phyloP scores from a whole-genome alignment of 1,139 yeast species.

The Yamadazyma dendronema region DNA sequence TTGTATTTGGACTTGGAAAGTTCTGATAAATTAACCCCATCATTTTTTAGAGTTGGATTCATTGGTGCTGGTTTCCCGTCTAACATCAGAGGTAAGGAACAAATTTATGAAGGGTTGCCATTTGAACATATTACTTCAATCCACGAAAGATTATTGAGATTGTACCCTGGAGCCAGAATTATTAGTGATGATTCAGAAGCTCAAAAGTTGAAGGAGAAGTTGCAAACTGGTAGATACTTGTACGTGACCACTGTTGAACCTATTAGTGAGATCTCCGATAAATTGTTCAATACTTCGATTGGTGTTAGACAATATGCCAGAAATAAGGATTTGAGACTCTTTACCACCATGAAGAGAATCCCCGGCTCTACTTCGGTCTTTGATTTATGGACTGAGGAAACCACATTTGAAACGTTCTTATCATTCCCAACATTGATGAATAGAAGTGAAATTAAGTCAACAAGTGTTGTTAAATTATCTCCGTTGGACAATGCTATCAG shows the following conservation, averaged over 20 bases:
- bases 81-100: slow-evolving; percentile 71
- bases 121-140: slow-evolving; percentile 86
- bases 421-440: slow-evolving; percentile 89
- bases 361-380: slow-evolving; percentile 74
- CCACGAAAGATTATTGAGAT: slow-evolving; percentile 69
- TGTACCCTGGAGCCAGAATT: slow-evolving; percentile 83
- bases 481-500: slow-evolving; percentile 83
- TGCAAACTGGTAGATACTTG: slow-evolving; percentile 70
- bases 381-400: slow-evolving; percentile 87
- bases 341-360: slow-evolving; percentile 66
- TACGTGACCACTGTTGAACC: slow-evolving; percentile 77
- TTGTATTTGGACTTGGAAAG: slow-evolving; percentile 68
- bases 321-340: slow-evolving; percentile 67
- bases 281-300: slow-evolving; percentile 47
- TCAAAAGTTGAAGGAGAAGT: slow-evolving; percentile 41
- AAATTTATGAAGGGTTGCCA: slow-evolving; percentile 82
- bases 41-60: slow-evolving; percentile 77
- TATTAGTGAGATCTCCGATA: slow-evolving; percentile 50
- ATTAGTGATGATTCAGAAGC: slow-evolving; percentile 68
- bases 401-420: slow-evolving; percentile 70
- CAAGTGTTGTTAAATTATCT: slow-evolving; percentile 61
- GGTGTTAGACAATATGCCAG: slow-evolving; percentile 71
- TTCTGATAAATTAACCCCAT: slow-evolving; percentile 71
- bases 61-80: slow-evolving; percentile 85
- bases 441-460: slow-evolving; percentile 65